Evolutionary conservation across 1,284 basidiomycete genomes (phyloP), one percentile per base, ranked within the genome.

Genomic region (Xerocomus subilludens): DNA sequence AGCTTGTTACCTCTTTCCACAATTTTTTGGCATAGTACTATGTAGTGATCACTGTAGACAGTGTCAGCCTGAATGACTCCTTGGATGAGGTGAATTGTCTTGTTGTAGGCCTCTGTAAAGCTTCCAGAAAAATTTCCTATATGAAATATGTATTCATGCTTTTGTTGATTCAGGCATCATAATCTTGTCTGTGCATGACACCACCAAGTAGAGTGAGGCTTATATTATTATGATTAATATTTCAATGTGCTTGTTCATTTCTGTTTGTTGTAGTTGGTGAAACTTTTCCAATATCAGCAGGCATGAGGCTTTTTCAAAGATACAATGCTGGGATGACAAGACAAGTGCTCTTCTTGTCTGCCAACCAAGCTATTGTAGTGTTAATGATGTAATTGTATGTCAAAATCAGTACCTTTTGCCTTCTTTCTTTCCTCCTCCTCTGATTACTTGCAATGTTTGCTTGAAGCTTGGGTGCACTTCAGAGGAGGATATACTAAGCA

Each of bases 261-360:
- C 72, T 36, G 32, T 74, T 74, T 51, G 67, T 73, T 59, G 70
- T 74, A 11, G 64, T 64, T 32, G 64, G 67, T 6, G 9, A 74
- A 8, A 67, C 74, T 20, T 74, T 65, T 53, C 69, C 74, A 1
- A 74, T 6, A 1, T 71, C 23, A 6, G 59, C 4, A 1, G 72
- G 67, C 56, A 76, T 74, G 3, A 71, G 49, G 23, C 72, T 76
- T 3, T 9, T 5, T 32, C 65, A 53, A 16, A 33, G 55, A 30
- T 76, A 76, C 2, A 76, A 27, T 9, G 63, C 72, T 45, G 66
- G 66, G 6, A 74, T 58, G 1, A 20, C n/a, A n/a, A 75, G 73
- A 3, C 11, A 5, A 9, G 27, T 16, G 18, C 32, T 30, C 1
- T 64, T 16, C 14, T 75, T 73, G 23, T 74, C 51, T 5, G 2